Evolutionary conservation across 495 filamentous ascomycete species (phyloP).

Genomic region (Ascodesmis nigricans): DNA sequence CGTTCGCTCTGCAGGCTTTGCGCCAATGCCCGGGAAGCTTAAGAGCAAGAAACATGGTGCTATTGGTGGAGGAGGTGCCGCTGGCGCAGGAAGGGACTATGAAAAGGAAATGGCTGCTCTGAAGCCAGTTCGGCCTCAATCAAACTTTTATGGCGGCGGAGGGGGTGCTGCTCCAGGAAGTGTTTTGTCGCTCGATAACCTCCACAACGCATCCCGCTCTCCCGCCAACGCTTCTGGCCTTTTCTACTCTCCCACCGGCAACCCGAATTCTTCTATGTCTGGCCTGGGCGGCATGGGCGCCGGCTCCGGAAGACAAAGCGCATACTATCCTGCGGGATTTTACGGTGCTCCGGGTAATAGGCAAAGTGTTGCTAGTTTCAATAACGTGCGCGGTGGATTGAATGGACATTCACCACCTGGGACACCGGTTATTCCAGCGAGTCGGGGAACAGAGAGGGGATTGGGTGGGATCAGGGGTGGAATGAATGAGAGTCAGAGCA

Average conservation of each 20-base stretch:
- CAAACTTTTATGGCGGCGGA: slow-evolving; percentile 24
- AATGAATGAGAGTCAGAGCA: slow-evolving; percentile 40
- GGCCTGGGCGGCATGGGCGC: too few species aligned
- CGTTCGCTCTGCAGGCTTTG: slow-evolving; percentile 33
- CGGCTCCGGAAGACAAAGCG: slow-evolving; percentile 30
- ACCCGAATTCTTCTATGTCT: background rate
- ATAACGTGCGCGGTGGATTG: slow-evolving; percentile 26
- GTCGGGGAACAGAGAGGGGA: slow-evolving; percentile 5
- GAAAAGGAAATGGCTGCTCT: too few species aligned
- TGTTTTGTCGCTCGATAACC: slow-evolving; percentile 28
- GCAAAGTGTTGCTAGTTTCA: slow-evolving; percentile 29
- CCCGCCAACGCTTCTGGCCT: slow-evolving; percentile 30
- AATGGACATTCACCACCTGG: slow-evolving; percentile 39
- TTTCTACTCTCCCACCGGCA: slow-evolving; percentile 86
- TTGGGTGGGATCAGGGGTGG: slow-evolving; percentile 21
- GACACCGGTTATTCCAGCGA: slow-evolving; percentile 31
- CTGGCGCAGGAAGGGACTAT: too few species aligned
- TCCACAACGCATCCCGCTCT: slow-evolving; percentile 25
- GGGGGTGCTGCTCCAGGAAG: slow-evolving; percentile 26
- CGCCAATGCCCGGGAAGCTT: slow-evolving; percentile 27
- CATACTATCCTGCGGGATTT: slow-evolving; percentile 77
- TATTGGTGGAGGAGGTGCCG: slow-evolving; percentile 15
- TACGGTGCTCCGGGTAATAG: slow-evolving; percentile 39
- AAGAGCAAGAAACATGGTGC: slow-evolving; percentile 35
- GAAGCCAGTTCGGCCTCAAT: too few species aligned